Percentiles rank a stretch among this genome's conserved stretches.
Evolutionary conservation across 2,329 filamentous ascomycete genomes (phyloP).

Genomic region (Penicillium sp.): DNA sequence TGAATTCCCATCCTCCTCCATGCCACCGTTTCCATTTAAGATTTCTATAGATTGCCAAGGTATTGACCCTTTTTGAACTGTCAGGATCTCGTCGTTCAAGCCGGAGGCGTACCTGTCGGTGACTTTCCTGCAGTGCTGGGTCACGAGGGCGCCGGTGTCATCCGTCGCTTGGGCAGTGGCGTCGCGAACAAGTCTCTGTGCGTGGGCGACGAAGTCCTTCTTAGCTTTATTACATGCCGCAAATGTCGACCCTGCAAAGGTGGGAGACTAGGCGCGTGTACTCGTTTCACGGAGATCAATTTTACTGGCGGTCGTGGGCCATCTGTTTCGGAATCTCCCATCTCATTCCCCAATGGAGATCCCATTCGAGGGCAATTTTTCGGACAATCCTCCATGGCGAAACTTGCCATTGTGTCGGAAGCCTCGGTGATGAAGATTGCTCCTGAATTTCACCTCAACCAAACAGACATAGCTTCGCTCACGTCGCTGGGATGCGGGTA

Average conservation of each 20-base stretch:
- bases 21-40: not conserved
- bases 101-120: constrained; percentile 20
- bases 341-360: constrained; percentile 15
- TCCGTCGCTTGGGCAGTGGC: constrained; percentile 23
- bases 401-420: constrained; percentile 26
- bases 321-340: constrained; percentile 14
- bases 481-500: constrained; percentile 30
- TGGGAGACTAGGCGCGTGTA: constrained; percentile 18
- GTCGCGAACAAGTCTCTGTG: constrained; percentile 22
- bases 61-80: too few relatives aligned
- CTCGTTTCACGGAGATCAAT: constrained; percentile 18
- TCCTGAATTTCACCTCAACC: not conserved
- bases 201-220: constrained; percentile 28
- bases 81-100: constrained; percentile 26
- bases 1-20: constrained; percentile 5
- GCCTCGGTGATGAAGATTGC: constrained; percentile 25
- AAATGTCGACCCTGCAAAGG: constrained; percentile 16
- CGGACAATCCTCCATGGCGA: constrained; percentile 31
- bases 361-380: constrained; percentile 29
- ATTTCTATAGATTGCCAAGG: not conserved
- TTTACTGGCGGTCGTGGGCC: constrained; percentile 20
- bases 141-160: constrained; percentile 24
- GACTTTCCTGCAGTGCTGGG: constrained; percentile 23
- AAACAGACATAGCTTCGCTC: constrained; percentile 21
- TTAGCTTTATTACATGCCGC: constrained; percentile 23